Evolutionary conservation across 345 rosid species (phyloP).

Genomic region (Salix viminalis): DNA sequence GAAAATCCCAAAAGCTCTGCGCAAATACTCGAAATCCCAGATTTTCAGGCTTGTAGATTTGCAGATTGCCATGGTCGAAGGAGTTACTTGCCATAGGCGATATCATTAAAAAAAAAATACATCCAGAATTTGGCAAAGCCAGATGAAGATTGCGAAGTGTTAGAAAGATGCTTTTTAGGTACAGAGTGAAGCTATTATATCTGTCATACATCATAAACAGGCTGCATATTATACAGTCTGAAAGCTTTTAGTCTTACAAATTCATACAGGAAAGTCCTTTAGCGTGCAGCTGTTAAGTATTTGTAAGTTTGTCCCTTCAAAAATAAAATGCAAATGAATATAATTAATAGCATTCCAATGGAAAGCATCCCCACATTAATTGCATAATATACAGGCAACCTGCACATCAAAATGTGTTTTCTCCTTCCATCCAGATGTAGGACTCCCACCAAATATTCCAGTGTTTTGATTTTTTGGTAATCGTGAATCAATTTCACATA

Average conservation of each 20-base stretch:
- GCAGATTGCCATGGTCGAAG: not conserved
- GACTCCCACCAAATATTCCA: too few relatives aligned
- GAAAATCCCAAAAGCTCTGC: not conserved
- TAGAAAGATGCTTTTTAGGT: slow-evolving; percentile 9
- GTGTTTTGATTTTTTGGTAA: too few relatives aligned
- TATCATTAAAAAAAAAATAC: not conserved
- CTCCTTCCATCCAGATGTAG: too few relatives aligned
- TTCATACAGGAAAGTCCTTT: slow-evolving; percentile 7
- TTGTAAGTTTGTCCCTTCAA: slow-evolving; percentile 5
- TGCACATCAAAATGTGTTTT: too few relatives aligned
- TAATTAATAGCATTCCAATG: slow-evolving; percentile 9
- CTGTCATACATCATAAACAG: slow-evolving; percentile 12
- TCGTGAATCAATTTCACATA: too few relatives aligned
- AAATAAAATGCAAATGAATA: slow-evolving; percentile 20
- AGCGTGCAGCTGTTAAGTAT: slow-evolving; percentile 23
- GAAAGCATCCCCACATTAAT: too few relatives aligned
- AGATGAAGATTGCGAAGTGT: slow-evolving; percentile 14
- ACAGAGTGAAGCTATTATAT: slow-evolving; percentile 20
- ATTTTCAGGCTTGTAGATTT: slow-evolving; percentile 6
- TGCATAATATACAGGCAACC: too few relatives aligned
- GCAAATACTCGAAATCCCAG: slow-evolving; percentile 14
- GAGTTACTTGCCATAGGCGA: not conserved
- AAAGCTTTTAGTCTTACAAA: slow-evolving; percentile 7
- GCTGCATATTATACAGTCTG: not conserved
- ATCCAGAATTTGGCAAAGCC: slow-evolving; percentile 18